phyloP scores from a whole-genome alignment of 2,329 filamentous ascomycete genomes.

The Hymenoscyphus fructigenus region DNA sequence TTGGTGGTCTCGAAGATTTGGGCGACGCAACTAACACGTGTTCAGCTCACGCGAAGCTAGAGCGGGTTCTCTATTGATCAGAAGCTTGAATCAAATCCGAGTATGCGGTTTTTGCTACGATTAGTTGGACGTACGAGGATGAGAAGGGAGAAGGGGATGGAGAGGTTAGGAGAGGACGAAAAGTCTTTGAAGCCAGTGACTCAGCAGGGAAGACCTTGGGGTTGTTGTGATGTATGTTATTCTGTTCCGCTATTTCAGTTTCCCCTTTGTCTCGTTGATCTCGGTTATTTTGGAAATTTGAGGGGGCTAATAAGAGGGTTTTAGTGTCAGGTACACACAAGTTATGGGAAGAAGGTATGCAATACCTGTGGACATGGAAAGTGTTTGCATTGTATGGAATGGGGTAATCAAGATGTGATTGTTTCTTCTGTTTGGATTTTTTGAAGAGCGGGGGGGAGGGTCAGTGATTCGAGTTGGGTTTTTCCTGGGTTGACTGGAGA shows the following conservation, averaged over 20 bases:
- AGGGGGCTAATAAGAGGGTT: neutral
- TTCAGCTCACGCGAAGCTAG: neutral
- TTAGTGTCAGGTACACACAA: conserved; percentile 1
- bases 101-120: neutral
- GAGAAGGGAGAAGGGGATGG: neutral
- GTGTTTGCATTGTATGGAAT: neutral
- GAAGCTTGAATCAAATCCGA: neutral
- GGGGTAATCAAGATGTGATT: neutral
- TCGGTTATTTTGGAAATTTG: neutral
- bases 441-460: neutral
- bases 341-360: neutral
- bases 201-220: neutral
- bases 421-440: conserved; percentile 3
- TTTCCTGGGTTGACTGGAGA: too few species aligned
- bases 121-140: neutral
- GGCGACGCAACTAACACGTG: neutral
- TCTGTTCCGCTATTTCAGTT: neutral
- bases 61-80: neutral
- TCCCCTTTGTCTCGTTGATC: neutral
- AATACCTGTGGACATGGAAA: conserved; percentile 2
- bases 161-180: neutral
- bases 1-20: neutral
- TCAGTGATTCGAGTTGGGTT: neutral
- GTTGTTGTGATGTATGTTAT: conserved; percentile 7
- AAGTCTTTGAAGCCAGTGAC: neutral